Conservation (phyloP, 208 protist genomes). For the Angomonas desouzai region DNA sequence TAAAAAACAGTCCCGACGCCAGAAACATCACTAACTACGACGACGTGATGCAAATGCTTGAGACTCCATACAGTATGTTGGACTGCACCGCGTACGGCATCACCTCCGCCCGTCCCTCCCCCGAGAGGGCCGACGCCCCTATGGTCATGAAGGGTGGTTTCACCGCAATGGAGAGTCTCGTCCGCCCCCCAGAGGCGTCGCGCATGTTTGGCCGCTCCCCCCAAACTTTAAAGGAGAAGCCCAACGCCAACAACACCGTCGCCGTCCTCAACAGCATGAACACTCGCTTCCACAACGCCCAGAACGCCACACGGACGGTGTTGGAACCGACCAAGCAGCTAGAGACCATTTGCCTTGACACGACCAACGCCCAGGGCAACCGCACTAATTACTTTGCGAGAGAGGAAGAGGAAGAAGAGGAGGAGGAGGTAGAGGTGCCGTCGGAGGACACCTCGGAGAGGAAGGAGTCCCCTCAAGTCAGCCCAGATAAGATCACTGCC, state of each 20-base stretch:
- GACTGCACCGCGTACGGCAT: neutral
- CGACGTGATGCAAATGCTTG: neutral
- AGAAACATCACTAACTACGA: neutral
- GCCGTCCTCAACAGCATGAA: neutral
- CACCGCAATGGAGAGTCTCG: neutral
- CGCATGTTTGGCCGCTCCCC: conserved; percentile 1
- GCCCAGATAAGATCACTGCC: too few species aligned
- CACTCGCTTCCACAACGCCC: neutral
- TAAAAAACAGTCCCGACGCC: neutral
- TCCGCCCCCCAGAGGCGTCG: neutral
- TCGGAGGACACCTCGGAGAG: too few species aligned
- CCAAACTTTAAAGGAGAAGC: neutral
- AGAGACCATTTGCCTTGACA: neutral
- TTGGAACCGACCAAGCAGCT: neutral
- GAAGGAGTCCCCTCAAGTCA: too few species aligned
- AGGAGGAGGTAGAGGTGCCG: neutral
- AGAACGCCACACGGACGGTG: neutral
- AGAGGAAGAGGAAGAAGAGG: neutral
- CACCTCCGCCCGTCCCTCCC: neutral
- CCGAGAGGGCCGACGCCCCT: neutral
- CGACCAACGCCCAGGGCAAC: neutral
- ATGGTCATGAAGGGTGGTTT: neutral
- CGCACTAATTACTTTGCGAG: neutral
- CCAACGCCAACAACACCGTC: neutral
- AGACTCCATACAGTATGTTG: neutral